A percentile compares a stretch with the other conserved stretches of the same genome.
Conservation (phyloP, 495 filamentous ascomycete genomes). For the Elaphomyces granulatus region DNA sequence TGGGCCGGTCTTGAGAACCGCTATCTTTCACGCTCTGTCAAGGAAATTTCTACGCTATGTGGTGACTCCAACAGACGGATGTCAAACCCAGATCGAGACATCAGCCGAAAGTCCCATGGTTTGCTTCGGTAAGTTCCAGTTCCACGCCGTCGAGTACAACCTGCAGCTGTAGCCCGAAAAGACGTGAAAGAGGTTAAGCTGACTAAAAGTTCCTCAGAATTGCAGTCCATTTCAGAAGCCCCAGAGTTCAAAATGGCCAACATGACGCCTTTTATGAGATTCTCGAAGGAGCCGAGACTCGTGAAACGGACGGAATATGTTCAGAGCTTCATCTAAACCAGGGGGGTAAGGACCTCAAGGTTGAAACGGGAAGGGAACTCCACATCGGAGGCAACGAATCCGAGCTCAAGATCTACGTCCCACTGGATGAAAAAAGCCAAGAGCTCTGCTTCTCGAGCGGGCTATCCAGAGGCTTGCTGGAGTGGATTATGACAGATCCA, state of each 20-base stretch:
- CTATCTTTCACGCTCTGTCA: constrained; percentile 23
- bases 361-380: constrained; percentile 12
- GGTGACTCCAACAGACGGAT: constrained; percentile 9
- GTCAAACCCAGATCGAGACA: constrained; percentile 10
- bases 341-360: constrained; percentile 9
- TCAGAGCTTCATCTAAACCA: constrained; percentile 13
- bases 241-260: constrained; percentile 8
- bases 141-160: too few species aligned
- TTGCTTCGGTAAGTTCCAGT: constrained; percentile 23
- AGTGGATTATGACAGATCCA: constrained; percentile 23
- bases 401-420: constrained; percentile 24
- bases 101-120: constrained; percentile 22
- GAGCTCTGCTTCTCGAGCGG: constrained; percentile 18
- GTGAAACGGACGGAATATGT: constrained; percentile 19
- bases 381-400: constrained; percentile 17
- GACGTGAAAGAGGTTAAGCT: background rate
- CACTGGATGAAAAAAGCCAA: constrained; percentile 15
- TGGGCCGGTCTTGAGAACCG: constrained; percentile 19
- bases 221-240: constrained; percentile 22
- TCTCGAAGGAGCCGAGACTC: constrained; percentile 11
- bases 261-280: constrained; percentile 16
- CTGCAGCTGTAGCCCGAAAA: background rate
- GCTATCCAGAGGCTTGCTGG: constrained; percentile 17
- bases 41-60: constrained; percentile 18
- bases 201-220: constrained; percentile 3